These are phyloP conservation scores for Calonectria hongkongensis DNA, from an alignment of 2,329 filamentous ascomycete genomes.

Conservation along the genomic window DNA sequence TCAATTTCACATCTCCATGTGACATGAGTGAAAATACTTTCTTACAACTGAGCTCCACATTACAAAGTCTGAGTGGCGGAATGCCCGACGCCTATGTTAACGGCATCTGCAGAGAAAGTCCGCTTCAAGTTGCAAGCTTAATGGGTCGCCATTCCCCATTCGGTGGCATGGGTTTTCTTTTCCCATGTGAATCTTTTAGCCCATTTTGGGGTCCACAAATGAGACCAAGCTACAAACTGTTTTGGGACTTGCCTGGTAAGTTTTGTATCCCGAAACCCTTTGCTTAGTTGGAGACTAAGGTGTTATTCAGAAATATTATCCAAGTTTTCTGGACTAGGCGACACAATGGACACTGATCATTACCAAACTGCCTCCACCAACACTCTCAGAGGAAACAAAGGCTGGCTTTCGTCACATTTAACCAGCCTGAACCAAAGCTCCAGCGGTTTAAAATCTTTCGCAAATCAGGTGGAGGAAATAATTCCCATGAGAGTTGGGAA, in stretches of 20 bases:
- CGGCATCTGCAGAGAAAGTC: no score
- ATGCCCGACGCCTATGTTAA: no score
- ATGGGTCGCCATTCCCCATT: background rate
- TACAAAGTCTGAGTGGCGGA: no score
- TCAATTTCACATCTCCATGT: no score
- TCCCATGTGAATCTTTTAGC: no score
- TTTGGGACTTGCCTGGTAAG: background rate
- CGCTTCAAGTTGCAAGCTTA: no score
- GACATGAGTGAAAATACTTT: no score
- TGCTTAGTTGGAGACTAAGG: background rate
- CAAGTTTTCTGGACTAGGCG: background rate
- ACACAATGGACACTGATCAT: no score
- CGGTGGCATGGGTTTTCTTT: fast-evolving
- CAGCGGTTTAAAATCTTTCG: background rate
- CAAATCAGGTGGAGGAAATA: background rate
- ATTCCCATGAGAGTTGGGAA: no score
- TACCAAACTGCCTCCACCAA: background rate
- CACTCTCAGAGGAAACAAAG: background rate
- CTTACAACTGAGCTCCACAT: no score
- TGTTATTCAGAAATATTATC: background rate
- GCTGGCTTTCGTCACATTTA: background rate
- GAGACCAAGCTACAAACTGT: background rate
- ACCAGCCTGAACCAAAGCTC: no score
- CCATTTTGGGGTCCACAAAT: background rate
- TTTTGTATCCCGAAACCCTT: background rate